Conservation (phyloP, 2,329 filamentous ascomycete species). For the Colletotrichum viniferum region DNA sequence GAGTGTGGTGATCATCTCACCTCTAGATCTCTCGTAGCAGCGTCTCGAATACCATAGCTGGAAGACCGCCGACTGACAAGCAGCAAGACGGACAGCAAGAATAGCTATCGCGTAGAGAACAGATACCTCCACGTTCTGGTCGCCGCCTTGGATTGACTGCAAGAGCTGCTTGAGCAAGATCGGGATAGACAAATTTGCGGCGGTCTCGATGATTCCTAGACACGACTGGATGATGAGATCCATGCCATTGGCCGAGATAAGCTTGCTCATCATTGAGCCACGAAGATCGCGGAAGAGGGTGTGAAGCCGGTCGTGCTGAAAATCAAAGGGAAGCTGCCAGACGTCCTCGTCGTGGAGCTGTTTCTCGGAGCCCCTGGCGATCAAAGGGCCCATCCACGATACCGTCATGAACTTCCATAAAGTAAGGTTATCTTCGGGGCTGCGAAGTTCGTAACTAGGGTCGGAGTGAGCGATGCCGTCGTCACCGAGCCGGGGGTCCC, state of each 20-base stretch:
- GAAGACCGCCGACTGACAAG: slow-evolving; percentile 70
- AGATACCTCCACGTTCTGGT: slow-evolving; percentile 56
- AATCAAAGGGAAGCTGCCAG: slow-evolving; percentile 80
- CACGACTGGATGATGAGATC: slow-evolving; percentile 73
- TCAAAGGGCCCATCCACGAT: slow-evolving; percentile 80
- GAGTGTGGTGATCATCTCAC: slow-evolving; percentile 85
- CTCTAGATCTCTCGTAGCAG: slow-evolving; percentile 81
- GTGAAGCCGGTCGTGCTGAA: slow-evolving; percentile 79
- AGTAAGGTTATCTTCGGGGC: slow-evolving; percentile 78
- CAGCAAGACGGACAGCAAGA: slow-evolving; percentile 63
- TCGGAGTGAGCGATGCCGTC: slow-evolving; percentile 64
- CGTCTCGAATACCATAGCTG: slow-evolving; percentile 83
- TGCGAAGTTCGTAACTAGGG: slow-evolving; percentile 66
- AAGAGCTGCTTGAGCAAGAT: slow-evolving; percentile 76
- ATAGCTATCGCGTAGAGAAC: slow-evolving; percentile 69
- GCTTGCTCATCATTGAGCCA: slow-evolving; percentile 72
- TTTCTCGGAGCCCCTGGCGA: slow-evolving; percentile 64
- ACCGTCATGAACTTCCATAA: slow-evolving; percentile 87
- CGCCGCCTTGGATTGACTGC: slow-evolving; percentile 63
- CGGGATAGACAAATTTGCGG: slow-evolving; percentile 61
- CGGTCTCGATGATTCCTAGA: slow-evolving; percentile 68
- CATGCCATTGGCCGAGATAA: slow-evolving; percentile 78
- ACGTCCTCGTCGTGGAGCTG: slow-evolving; percentile 81
- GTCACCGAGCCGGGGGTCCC: slow-evolving; percentile 59
- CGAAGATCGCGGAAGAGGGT: slow-evolving; percentile 73